Evolutionary conservation across 2,329 filamentous ascomycete genomes (phyloP).

Genomic region (Lasiodiplodia citricola): DNA sequence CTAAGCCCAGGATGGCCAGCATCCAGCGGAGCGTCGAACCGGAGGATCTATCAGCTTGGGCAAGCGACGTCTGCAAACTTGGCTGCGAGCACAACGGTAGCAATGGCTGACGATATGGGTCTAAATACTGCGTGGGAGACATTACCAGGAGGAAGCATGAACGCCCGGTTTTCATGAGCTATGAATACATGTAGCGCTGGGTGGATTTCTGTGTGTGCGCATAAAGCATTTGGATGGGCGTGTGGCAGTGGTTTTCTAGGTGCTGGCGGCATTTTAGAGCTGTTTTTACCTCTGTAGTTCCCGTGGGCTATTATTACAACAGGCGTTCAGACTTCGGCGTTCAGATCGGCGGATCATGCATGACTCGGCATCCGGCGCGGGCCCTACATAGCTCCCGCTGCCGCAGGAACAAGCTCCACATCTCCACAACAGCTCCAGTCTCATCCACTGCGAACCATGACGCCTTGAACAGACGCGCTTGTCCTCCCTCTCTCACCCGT

Average conservation of each 20-base stretch:
- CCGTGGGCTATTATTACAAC: neutral
- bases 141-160: constrained; percentile 30
- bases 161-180: constrained; percentile 28
- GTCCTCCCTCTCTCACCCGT: neutral
- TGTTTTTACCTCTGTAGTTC: neutral
- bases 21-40: constrained; percentile 1
- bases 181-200: neutral
- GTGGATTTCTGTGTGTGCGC: neutral
- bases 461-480: constrained; percentile 2
- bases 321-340: neutral
- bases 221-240: neutral
- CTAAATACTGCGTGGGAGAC: constrained; percentile 29
- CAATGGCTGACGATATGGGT: constrained; percentile 25
- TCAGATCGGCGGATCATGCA: neutral
- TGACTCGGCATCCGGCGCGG: constrained; percentile 4
- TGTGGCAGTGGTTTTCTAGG: neutral
- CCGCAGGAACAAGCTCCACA: constrained; percentile 9
- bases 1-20: constrained; percentile 17
- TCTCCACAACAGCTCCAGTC: constrained; percentile 14
- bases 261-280: neutral
- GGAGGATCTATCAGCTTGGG: constrained; percentile 21
- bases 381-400: constrained; percentile 10
- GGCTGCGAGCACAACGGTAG: neutral
- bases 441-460: constrained; percentile 4
- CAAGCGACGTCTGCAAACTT: neutral